Conservation (phyloP, 192 early-diverging fungal species). For the Gryganskiella cystojenkinii region DNA sequence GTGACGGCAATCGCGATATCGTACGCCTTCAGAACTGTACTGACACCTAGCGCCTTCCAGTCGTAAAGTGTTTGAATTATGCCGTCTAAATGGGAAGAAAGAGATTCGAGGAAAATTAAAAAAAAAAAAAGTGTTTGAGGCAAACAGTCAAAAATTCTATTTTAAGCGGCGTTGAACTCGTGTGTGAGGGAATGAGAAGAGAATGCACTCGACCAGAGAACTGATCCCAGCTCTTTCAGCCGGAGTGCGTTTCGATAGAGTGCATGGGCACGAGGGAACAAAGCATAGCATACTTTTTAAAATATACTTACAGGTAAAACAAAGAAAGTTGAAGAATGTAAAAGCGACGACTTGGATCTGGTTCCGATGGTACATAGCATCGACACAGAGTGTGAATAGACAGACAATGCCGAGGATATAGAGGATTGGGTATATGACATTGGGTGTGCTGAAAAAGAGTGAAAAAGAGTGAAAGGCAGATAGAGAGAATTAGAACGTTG, state of each 20-base stretch:
- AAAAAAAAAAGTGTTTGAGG: neutral
- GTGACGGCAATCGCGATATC: slow-evolving; percentile 41
- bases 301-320: slow-evolving; percentile 62
- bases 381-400: slow-evolving; percentile 38
- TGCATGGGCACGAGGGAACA: too few species aligned
- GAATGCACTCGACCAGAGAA: too few species aligned
- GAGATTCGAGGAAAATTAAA: neutral
- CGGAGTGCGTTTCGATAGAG: too few species aligned
- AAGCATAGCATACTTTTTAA: too few species aligned
- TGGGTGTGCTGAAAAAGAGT: slow-evolving; percentile 23
- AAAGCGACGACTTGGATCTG: slow-evolving; percentile 58
- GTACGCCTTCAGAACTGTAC: slow-evolving; percentile 9
- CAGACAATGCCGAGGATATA: slow-evolving; percentile 43
- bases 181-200: too few species aligned
- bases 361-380: slow-evolving; percentile 49
- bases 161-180: too few species aligned
- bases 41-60: slow-evolving; percentile 12
- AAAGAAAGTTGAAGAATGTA: slow-evolving; percentile 68
- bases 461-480: neutral
- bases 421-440: slow-evolving; percentile 39
- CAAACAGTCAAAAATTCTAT: too few species aligned
- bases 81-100: slow-evolving; percentile 15
- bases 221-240: too few species aligned
- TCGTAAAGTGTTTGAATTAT: slow-evolving; percentile 39
- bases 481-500: neutral